Evolutionary conservation across 2,329 filamentous ascomycete species (phyloP).

Genomic region (Aspergillus japonicus): DNA sequence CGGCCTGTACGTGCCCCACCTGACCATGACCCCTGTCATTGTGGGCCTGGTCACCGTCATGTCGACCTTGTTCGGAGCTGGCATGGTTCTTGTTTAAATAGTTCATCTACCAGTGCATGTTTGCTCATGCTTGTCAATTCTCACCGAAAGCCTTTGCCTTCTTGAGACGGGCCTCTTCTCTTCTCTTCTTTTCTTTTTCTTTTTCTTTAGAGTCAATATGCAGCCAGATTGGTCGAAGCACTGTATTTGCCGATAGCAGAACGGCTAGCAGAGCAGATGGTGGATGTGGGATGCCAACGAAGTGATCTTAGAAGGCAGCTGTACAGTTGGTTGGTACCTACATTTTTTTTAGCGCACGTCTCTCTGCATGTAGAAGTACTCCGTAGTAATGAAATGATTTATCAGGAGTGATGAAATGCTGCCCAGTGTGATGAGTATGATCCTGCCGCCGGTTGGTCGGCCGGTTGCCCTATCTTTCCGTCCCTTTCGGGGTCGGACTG

Average conservation of each 20-base stretch:
- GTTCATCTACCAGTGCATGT: neutral
- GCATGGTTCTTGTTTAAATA: conserved; percentile 34
- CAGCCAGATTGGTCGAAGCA: neutral
- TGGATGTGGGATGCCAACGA: neutral
- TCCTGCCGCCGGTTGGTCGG: neutral
- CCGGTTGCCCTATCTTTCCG: neutral
- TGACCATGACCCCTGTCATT: conserved; percentile 51
- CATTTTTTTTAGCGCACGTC: conserved; percentile 6
- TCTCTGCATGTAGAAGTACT: conserved; percentile 2
- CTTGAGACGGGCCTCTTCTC: neutral
- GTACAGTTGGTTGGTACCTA: conserved; percentile 17
- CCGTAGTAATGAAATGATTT: neutral
- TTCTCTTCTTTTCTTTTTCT: conserved; percentile 15
- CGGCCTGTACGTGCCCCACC: conserved; percentile 44
- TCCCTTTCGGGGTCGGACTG: too few species aligned
- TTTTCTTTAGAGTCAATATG: conserved; percentile 2
- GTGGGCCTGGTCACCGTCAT: conserved; percentile 53
- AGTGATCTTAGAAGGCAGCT: conserved; percentile 6
- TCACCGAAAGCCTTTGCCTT: conserved; percentile 9
- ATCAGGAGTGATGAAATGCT: neutral
- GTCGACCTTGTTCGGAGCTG: conserved; percentile 55
- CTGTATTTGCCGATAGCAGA: neutral
- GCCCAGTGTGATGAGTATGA: neutral
- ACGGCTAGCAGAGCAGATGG: neutral
- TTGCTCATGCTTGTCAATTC: neutral